Evolutionary conservation across 2,329 filamentous ascomycete genomes (phyloP), one percentile per base, ranked within the genome.

Genomic region (Paraconiothyrium sp.): DNA sequence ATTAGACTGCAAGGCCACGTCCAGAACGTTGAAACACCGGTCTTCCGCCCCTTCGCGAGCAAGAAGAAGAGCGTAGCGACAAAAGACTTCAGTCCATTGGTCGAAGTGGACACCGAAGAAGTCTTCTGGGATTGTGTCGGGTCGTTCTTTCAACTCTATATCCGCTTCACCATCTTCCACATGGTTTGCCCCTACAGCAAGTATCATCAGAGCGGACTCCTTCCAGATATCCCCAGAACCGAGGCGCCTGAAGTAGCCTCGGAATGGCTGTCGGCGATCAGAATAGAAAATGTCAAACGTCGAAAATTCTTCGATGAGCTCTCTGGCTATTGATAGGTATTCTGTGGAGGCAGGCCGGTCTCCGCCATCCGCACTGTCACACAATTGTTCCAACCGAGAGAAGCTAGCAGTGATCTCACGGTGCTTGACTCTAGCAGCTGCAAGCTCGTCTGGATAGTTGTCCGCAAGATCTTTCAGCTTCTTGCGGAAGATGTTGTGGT

Each of bases 1-100:
- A 57, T 91, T 93, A 14, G 93, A 92, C 72, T 92, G 89, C 52
- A 89, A 85, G 1, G 92, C 92, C 6, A 91, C 88, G 63, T 93
- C 88, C 68, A 96, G 90, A 8, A 93, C 88, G 54, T 90, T 88
- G 76, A 97, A 97, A 54, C 92, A 90, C 64, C 92, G 89, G 46
- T 89, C 85, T 14, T 86, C 83, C 51, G 90, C 87, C 37, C 89
- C 89, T 22, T 84, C 81, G 46, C 88, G 86, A 8, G 93, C 91
- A 35, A 95, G 85, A 5, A 90, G 84, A 51, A 97, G 84, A 3
- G 93, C 91, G 74, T 96, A 96, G 72, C 95, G 92, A 39, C 96
- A 85, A 74, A 99, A 97, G 0, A 97, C 85, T 68, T 96, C 92
- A 3, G 97, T 85, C 95, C 95, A 99, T 50, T 89, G 86, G 60